These are phyloP conservation scores for Saprolegnia parasitica DNA, from an alignment of 352 stramenopile species.

Conservation along the genomic window DNA sequence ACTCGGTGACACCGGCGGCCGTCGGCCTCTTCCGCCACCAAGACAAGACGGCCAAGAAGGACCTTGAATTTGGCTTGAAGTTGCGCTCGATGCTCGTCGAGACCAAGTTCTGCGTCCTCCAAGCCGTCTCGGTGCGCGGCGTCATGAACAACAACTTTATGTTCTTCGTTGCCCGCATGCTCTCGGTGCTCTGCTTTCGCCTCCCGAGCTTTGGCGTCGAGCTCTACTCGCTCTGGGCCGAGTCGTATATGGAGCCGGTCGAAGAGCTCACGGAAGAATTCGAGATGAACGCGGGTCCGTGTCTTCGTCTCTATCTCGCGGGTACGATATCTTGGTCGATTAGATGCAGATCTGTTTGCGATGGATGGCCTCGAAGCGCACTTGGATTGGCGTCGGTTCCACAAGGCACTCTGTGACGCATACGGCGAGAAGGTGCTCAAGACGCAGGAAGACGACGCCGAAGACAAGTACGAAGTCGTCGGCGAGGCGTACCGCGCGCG, in stretches of 20 bases:
- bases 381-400: constrained; percentile 84
- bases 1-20: constrained; percentile 50
- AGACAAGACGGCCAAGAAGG: constrained; percentile 71
- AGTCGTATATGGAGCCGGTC: constrained; percentile 76
- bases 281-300: constrained; percentile 51
- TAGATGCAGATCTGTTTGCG: constrained; percentile 74
- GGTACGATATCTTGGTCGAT: background rate
- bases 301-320: background rate
- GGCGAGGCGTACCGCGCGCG: constrained; percentile 76
- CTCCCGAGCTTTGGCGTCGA: constrained; percentile 84
- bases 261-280: constrained; percentile 75
- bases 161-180: constrained; percentile 85
- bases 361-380: constrained; percentile 86
- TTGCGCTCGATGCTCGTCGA: constrained; percentile 84
- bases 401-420: constrained; percentile 84
- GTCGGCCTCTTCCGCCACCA: constrained; percentile 55
- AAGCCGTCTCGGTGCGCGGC: constrained; percentile 79
- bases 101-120: constrained; percentile 84
- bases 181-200: constrained; percentile 83
- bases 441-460: constrained; percentile 80
- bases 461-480: constrained; percentile 87
- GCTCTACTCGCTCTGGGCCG: constrained; percentile 81
- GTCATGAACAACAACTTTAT: constrained; percentile 91
- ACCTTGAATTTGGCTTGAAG: constrained; percentile 81
- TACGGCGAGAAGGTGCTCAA: constrained; percentile 82